Evolutionary conservation across 805 yeast genomes (phyloP).

Genomic region (Nakazawaea wickerhamii): DNA sequence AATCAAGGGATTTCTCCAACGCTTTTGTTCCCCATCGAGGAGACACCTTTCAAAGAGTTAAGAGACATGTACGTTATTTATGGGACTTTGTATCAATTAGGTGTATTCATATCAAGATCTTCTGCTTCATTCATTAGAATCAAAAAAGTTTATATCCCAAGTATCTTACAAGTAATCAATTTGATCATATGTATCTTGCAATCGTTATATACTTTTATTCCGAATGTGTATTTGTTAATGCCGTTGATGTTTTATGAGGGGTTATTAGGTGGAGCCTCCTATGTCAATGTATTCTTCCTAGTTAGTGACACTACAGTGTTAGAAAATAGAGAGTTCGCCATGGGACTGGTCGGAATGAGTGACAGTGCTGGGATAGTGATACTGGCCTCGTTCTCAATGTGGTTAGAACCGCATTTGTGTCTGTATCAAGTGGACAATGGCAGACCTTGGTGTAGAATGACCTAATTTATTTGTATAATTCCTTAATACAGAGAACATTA

Average conservation of each 20-base stretch:
- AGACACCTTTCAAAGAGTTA: constrained; percentile 62
- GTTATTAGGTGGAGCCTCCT: constrained; percentile 82
- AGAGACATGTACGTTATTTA: constrained; percentile 90
- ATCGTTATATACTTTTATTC: constrained; percentile 52
- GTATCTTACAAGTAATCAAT: constrained; percentile 64
- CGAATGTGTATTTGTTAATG: constrained; percentile 58
- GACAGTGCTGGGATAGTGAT: constrained; percentile 80
- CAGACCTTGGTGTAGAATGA: constrained; percentile 69
- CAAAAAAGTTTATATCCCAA: constrained; percentile 50
- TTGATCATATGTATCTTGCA: constrained; percentile 55
- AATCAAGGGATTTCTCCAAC: constrained; percentile 94
- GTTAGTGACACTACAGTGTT: constrained; percentile 56
- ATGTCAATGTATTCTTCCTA: constrained; percentile 80
- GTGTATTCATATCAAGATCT: constrained; percentile 88
- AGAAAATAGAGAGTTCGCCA: constrained; percentile 63
- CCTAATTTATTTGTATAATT: too few relatives aligned
- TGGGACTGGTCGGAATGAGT: constrained; percentile 80
- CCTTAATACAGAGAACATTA: too few relatives aligned
- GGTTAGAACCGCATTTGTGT: constrained; percentile 73
- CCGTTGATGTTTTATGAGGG: constrained; percentile 78
- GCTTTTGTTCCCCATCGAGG: constrained; percentile 64
- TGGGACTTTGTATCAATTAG: constrained; percentile 85
- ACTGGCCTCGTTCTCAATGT: constrained; percentile 72
- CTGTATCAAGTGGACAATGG: constrained; percentile 63
- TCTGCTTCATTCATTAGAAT: constrained; percentile 65